Base-by-base conservation (phyloP, 139 green algal species). In the Closterium sp. region DNA sequence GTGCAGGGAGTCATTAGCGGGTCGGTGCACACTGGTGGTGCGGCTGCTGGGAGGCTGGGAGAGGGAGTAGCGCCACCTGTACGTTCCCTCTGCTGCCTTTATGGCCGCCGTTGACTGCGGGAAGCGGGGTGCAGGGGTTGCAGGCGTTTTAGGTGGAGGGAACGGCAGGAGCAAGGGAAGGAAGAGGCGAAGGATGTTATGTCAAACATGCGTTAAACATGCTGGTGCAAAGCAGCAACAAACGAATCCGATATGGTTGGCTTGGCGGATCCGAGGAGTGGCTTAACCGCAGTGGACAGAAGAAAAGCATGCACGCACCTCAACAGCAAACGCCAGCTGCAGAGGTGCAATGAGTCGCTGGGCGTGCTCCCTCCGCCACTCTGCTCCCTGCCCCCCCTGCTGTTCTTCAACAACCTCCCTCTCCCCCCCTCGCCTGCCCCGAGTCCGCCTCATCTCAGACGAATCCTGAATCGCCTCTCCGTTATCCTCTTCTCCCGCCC, bases 261-360 rank as follows among this genome's bases (percentile, higher is more conserved):
- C 55, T 76, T 76, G 55, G 55, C 55, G 25, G 55, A 12, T 28
- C n/a, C n/a, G n/a, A n/a, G n/a, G n/a, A n/a, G n/a, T n/a, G n/a
- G n/a, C n/a, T n/a, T n/a, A n/a, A n/a, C n/a, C n/a, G n/a, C n/a
- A n/a, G n/a, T 76, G 12, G 16, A 76, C 55, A 76, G 55, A 28
- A 16, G 1, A 76, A 76, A 76, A 76, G 55, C 55, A 76, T 76
- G 43, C 43, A 25, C 55, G 0, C 30, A 92, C 90, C 33, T 84
- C 16, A 9, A 32, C 66, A 33, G 87, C 31, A 31, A 93, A 93
- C 0, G 86, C 90, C n/a, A 91, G 86, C 90, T 92, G 90, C 30
- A 93, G 34, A 66, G 90, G 90, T 0, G 64, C 30, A 34, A 91
- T 34, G 30, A 94, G 34, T 9, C 76, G 35, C n/a, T 94, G 90